phyloP scores from a whole-genome alignment of 352 stramenopile genomes.

The Pythium apleroticum region DNA sequence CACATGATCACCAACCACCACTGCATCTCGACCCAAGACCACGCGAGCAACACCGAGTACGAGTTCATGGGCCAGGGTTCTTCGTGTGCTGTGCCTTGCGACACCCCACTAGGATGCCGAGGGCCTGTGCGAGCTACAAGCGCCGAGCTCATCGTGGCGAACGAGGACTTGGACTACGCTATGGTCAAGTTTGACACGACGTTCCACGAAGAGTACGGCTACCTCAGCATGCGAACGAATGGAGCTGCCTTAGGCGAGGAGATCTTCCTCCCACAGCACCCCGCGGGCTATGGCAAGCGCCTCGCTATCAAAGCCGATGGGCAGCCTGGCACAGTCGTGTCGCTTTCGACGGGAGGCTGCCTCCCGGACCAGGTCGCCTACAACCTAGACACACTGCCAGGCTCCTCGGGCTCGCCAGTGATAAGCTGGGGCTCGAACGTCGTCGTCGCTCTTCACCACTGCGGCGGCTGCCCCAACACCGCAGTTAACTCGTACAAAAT shows the following conservation, averaged over 20 bases:
- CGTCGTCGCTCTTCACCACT: slow-evolving; percentile 74
- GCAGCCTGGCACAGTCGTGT: slow-evolving; percentile 38
- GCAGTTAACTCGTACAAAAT: slow-evolving; percentile 71
- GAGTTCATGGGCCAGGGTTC: slow-evolving; percentile 61
- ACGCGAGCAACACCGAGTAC: slow-evolving; percentile 64
- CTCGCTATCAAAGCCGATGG: slow-evolving; percentile 56
- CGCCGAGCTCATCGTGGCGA: slow-evolving; percentile 40
- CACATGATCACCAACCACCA: slow-evolving; percentile 84
- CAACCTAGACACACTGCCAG: slow-evolving; percentile 61
- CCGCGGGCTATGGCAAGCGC: slow-evolving; percentile 58
- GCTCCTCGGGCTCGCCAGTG: slow-evolving; percentile 68
- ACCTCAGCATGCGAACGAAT: slow-evolving; percentile 44
- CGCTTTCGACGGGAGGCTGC: slow-evolving; percentile 43
- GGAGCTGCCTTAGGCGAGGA: slow-evolving; percentile 46
- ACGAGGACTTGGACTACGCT: slow-evolving; percentile 51
- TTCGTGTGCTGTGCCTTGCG: slow-evolving; percentile 38
- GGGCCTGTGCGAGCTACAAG: slow-evolving; percentile 34
- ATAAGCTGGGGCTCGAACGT: slow-evolving; percentile 49
- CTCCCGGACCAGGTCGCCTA: slow-evolving; percentile 57
- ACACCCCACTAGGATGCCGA: slow-evolving; percentile 30
- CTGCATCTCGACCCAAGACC: slow-evolving; percentile 51
- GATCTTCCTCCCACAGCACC: slow-evolving; percentile 68
- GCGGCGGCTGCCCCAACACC: slow-evolving; percentile 70
- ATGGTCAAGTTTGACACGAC: slow-evolving; percentile 62
- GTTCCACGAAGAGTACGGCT: slow-evolving; percentile 46